Percentiles rank a stretch among this genome's conserved stretches.
These are phyloP conservation scores for Phaeodactylum tricornutum DNA, from an alignment of 108 stramenopile species.

Conservation along the genomic window DNA sequence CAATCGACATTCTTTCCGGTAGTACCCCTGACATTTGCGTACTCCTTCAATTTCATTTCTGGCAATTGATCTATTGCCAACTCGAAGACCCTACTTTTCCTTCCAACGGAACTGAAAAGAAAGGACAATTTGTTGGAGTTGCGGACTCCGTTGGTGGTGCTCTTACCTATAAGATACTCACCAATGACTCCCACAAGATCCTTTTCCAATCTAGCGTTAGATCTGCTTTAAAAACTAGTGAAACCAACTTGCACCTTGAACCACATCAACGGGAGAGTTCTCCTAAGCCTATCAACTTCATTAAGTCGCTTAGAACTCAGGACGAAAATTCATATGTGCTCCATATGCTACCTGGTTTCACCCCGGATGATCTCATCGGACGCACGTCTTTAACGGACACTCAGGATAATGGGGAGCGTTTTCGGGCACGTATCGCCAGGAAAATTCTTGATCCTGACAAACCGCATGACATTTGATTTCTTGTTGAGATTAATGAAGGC, in stretches of 20 bases:
- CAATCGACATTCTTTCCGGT: constrained; percentile 2
- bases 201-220: constrained; percentile 10
- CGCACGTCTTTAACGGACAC: constrained; percentile 1
- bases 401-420: background rate
- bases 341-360: no score
- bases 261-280: no score
- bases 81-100: background rate
- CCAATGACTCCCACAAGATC: background rate
- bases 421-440: background rate
- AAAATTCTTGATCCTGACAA: background rate
- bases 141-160: constrained; percentile 19
- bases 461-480: background rate
- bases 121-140: constrained; percentile 16
- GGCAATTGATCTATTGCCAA: constrained; percentile 11
- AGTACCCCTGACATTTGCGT: constrained; percentile 15
- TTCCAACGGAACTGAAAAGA: constrained; percentile 1
- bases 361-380: constrained; percentile 2
- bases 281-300: no score
- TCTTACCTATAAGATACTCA: constrained; percentile 14
- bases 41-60: constrained; percentile 9
- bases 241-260: no score
- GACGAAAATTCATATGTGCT: no score
- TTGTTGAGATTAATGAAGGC: background rate
- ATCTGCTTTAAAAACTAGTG: constrained; percentile 5
- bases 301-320: no score